phyloP scores from a whole-genome alignment of 306 rosid genomes.

The Adenanthera pavonina region DNA sequence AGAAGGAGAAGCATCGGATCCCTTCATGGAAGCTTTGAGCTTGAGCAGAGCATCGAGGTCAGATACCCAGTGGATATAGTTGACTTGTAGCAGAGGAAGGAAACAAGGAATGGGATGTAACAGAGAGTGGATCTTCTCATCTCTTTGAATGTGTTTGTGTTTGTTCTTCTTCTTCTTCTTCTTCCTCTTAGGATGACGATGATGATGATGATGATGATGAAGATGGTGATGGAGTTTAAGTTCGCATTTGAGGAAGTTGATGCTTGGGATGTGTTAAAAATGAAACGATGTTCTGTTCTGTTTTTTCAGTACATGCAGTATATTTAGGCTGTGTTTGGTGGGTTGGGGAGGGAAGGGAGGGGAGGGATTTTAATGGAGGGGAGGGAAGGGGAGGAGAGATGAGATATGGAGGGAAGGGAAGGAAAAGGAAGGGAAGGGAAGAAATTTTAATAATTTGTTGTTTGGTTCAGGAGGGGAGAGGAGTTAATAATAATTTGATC shows the following conservation, averaged over 20 bases:
- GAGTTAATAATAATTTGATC: too few species aligned
- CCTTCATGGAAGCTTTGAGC: slow-evolving; percentile 64
- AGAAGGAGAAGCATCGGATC: slow-evolving; percentile 23
- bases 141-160: too few species aligned
- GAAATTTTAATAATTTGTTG: too few species aligned
- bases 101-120: slow-evolving; percentile 24
- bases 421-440: too few species aligned
- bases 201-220: too few species aligned
- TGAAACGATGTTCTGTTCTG: neutral
- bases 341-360: too few species aligned
- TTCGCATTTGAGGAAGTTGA: neutral
- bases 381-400: too few species aligned
- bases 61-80: slow-evolving; percentile 34
- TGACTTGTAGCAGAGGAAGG: slow-evolving; percentile 26
- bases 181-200: neutral
- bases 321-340: neutral
- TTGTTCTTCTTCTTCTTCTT: neutral
- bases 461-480: too few species aligned
- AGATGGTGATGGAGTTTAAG: neutral
- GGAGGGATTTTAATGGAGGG: neutral
- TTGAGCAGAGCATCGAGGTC: slow-evolving; percentile 66
- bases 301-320: neutral
- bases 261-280: neutral
- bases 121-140: neutral
- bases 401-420: too few species aligned